Evolutionary conservation across 2,329 filamentous ascomycete genomes (phyloP).

Genomic region (Ceratocystis destructans): DNA sequence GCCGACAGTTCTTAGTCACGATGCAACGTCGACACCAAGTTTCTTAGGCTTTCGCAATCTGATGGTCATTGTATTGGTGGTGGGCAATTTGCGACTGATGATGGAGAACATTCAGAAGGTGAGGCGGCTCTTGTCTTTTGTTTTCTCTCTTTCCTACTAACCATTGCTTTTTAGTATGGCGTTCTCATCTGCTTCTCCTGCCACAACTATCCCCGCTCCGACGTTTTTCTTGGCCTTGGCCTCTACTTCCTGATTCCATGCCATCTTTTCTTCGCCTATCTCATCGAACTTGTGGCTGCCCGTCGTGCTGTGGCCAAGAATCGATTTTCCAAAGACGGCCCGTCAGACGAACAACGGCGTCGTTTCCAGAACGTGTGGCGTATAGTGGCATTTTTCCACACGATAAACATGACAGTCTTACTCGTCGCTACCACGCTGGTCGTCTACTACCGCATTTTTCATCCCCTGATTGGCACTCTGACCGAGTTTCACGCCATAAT

Average conservation of each 20-base stretch:
- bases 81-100: conserved; percentile 84
- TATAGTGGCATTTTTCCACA: conserved; percentile 65
- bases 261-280: conserved; percentile 78
- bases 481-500: conserved; percentile 86
- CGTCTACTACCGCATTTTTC: conserved; percentile 83
- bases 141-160: conserved; percentile 14
- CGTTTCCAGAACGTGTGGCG: conserved; percentile 67
- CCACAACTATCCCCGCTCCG: conserved; percentile 70
- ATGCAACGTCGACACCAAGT: conserved; percentile 59
- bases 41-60: conserved; percentile 92
- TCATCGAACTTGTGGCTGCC: conserved; percentile 76
- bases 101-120: conserved; percentile 96
- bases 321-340: conserved; percentile 26
- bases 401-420: conserved; percentile 68
- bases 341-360: conserved; percentile 45
- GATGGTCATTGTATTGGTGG: conserved; percentile 87
- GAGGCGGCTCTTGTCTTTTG: conserved; percentile 17
- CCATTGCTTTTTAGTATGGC: conserved; percentile 53
- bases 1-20: conserved; percentile 75
- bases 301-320: conserved; percentile 52
- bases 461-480: conserved; percentile 83
- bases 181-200: conserved; percentile 84
- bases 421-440: conserved; percentile 67
- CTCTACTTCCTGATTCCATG: conserved; percentile 82
- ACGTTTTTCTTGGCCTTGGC: conserved; percentile 59